Evolutionary conservation across 2,329 filamentous ascomycete genomes (phyloP).

Genomic region (Teratosphaeria gauchensis): DNA sequence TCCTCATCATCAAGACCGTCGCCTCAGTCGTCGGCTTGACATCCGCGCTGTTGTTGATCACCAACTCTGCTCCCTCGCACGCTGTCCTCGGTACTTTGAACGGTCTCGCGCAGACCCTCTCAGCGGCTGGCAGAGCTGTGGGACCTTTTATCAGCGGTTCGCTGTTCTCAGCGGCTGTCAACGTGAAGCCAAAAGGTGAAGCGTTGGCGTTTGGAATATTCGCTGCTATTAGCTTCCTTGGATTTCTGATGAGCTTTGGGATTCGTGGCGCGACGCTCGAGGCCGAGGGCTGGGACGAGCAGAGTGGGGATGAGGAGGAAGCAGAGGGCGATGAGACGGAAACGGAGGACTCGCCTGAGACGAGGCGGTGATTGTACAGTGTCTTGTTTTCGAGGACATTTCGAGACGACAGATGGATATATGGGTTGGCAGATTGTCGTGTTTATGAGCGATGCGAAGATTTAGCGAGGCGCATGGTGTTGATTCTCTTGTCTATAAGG

Average conservation of each 20-base stretch:
- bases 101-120: constrained; percentile 86
- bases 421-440: background rate
- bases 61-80: constrained; percentile 81
- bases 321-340: constrained; percentile 30
- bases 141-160: constrained; percentile 83
- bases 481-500: background rate
- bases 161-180: constrained; percentile 69
- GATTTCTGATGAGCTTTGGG: constrained; percentile 69
- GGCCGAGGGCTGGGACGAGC: constrained; percentile 45
- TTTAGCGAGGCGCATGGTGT: background rate
- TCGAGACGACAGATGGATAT: background rate
- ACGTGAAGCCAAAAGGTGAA: constrained; percentile 70
- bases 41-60: constrained; percentile 81
- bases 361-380: background rate
- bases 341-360: background rate
- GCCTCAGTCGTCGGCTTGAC: constrained; percentile 83
- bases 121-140: constrained; percentile 76
- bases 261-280: constrained; percentile 57
- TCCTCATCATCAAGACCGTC: constrained; percentile 81
- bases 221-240: constrained; percentile 68
- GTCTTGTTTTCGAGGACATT: background rate
- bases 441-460: background rate
- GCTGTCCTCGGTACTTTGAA: constrained; percentile 83
- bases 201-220: constrained; percentile 80
- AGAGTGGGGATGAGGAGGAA: constrained; percentile 35